phyloP scores from a whole-genome alignment of 2,329 filamentous ascomycete genomes.

The Dactylellina cionopaga region DNA sequence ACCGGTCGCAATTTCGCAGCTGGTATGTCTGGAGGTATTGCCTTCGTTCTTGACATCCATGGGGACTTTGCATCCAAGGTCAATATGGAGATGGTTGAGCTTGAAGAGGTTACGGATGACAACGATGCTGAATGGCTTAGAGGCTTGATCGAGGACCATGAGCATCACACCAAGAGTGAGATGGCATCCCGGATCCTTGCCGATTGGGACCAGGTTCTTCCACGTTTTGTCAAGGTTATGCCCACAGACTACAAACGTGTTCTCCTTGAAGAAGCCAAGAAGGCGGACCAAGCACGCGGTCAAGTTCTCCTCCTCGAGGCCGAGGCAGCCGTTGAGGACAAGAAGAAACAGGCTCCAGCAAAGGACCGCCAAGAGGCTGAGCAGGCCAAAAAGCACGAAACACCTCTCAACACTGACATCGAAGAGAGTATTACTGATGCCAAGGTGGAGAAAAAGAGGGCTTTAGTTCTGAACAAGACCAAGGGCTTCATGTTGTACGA shows the following conservation, averaged over 20 bases:
- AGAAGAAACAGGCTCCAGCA: conserved; percentile 63
- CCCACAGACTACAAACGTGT: conserved; percentile 97
- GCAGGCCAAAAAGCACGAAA: conserved; percentile 73
- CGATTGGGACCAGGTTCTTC: conserved; percentile 92
- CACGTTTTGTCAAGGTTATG: conserved; percentile 90
- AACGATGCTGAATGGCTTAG: conserved; percentile 89
- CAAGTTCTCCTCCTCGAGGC: conserved; percentile 58
- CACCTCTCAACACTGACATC: conserved; percentile 69
- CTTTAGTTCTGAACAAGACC: conserved; percentile 95
- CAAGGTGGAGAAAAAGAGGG: conserved; percentile 86
- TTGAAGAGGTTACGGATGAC: conserved; percentile 82
- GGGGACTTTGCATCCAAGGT: conserved; percentile 91
- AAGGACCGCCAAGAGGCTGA: conserved; percentile 68
- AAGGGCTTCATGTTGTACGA: conserved; percentile 97
- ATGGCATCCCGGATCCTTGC: conserved; percentile 89
- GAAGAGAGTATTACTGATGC: conserved; percentile 89
- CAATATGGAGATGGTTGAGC: conserved; percentile 97
- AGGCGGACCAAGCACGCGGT: conserved; percentile 85
- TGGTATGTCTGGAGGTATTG: conserved; percentile 98
- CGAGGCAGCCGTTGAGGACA: conserved; percentile 69
- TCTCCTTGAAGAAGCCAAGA: conserved; percentile 82
- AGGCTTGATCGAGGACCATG: conserved; percentile 92
- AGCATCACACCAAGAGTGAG: conserved; percentile 97
- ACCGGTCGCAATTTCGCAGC: conserved; percentile 97
- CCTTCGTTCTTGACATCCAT: conserved; percentile 89